Base-by-base conservation (phyloP, 2,329 filamentous ascomycete species). In the Teratosphaeria epicoccoides region DNA sequence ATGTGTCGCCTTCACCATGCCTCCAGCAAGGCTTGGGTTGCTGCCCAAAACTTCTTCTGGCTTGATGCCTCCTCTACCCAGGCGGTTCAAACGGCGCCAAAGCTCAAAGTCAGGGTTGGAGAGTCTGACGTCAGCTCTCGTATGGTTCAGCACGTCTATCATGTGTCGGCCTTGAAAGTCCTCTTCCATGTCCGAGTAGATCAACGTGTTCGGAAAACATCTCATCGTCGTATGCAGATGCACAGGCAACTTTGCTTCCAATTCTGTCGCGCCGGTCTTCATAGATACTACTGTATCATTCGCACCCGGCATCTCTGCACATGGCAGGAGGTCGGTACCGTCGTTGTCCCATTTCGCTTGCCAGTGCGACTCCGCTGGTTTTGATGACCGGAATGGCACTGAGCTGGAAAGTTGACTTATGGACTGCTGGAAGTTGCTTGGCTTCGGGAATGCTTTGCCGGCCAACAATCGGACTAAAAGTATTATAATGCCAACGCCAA, bases 131-230 rank as follows among this genome's bases (percentile, higher is more conserved):
- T 64, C 56, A 2, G 53, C 47, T 6, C 61, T 53, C 20, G 68
- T 62, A 7, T 63, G 56, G 40, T 59, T 61, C 12, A 73, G 62
- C 14, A 67, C 69, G 51, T 73, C 70, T 45, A 61, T 56, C 6
- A 65, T 55, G 20, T 62, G 49, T 29, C 61, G 50, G 25, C 77
- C 77, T 10, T 72, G 68, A 46, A 81, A 73, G 7, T 71, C 64
- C 61, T 78, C 73, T 24, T 74, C 72, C 50, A 76, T 76, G 63
- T 82, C 80, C 54, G 79, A 82, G 66, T 79, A 81, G 59, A 83
- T 75, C 48, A 75, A 71, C 49, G 74, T 76, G 62, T 80, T 68
- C 26, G 76, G 74, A 43, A 78, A 71, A 66, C 79, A 82, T 55
- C 71, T 70, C 20, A 82, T 69, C 0, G 77, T 78, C 1, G 76